Percentiles rank a stretch among this genome's conserved stretches.
Evolutionary conservation across 2,329 filamentous ascomycete genomes (phyloP).

Genomic region (Claviceps africana): DNA sequence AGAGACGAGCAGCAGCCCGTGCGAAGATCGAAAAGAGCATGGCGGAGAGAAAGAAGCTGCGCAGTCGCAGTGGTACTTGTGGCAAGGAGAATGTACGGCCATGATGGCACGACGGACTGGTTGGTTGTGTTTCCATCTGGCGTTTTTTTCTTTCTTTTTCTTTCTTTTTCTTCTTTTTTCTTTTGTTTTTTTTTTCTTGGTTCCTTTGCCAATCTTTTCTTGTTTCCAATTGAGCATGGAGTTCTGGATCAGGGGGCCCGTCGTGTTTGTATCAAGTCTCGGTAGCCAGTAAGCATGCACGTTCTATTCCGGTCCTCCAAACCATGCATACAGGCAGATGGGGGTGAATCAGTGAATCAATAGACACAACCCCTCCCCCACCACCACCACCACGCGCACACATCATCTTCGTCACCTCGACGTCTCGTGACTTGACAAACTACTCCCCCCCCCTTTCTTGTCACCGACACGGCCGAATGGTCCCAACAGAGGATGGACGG

Average conservation of each 20-base stretch:
- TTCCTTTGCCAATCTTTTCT: background rate
- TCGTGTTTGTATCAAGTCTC: background rate
- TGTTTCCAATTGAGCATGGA: slow-evolving; percentile 9
- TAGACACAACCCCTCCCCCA: background rate
- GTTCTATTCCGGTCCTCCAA: background rate
- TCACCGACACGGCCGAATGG: slow-evolving; percentile 12
- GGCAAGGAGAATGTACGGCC: slow-evolving; percentile 40
- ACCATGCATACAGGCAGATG: background rate
- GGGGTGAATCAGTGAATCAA: background rate
- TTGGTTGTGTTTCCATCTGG: background rate
- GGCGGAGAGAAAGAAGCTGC: slow-evolving; percentile 31
- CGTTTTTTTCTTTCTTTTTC: background rate
- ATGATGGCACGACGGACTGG: slow-evolving; percentile 5
- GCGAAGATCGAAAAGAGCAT: slow-evolving; percentile 40
- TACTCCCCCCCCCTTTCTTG: no score
- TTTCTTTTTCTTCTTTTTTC: background rate
- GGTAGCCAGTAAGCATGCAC: background rate
- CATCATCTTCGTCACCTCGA: background rate
- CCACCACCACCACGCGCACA: background rate
- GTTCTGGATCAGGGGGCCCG: slow-evolving; percentile 8
- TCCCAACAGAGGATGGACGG: slow-evolving; percentile 8
- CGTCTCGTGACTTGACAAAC: background rate
- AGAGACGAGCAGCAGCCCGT: slow-evolving; percentile 38
- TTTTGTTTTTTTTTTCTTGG: background rate
- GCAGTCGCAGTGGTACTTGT: slow-evolving; percentile 15